phyloP scores from a whole-genome alignment of 345 rosid genomes.

The Eucalyptus melliodora region DNA sequence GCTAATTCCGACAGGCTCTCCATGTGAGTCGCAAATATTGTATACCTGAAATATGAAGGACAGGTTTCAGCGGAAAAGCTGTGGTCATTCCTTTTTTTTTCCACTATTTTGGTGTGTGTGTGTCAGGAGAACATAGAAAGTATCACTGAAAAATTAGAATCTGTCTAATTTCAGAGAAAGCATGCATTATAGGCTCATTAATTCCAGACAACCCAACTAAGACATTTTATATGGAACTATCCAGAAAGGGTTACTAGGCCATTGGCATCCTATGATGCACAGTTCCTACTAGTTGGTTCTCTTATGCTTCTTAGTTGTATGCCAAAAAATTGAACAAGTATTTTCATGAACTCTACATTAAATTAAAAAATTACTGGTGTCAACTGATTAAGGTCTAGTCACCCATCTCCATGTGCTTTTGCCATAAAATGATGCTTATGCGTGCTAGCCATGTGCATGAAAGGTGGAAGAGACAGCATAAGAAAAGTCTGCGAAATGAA shows the following conservation, averaged over 20 bases:
- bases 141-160: background rate
- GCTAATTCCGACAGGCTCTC: conserved; percentile 77
- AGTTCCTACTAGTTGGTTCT: background rate
- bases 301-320: background rate
- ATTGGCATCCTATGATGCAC: background rate
- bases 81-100: background rate
- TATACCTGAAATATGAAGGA: conserved; percentile 44
- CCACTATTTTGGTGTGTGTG: background rate
- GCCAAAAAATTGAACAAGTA: background rate
- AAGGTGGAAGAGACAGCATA: background rate
- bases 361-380: background rate
- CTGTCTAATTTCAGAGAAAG: background rate
- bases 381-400: background rate
- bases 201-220: background rate
- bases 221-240: background rate
- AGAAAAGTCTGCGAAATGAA: background rate
- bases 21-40: conserved; percentile 85
- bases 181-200: background rate
- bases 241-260: background rate
- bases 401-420: background rate
- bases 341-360: background rate
- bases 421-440: background rate
- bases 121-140: background rate
- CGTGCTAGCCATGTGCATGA: background rate
- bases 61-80: background rate